Evolutionary conservation across 805 yeast genomes (phyloP).

Genomic region (Kodamaea kaohsiungensis): DNA sequence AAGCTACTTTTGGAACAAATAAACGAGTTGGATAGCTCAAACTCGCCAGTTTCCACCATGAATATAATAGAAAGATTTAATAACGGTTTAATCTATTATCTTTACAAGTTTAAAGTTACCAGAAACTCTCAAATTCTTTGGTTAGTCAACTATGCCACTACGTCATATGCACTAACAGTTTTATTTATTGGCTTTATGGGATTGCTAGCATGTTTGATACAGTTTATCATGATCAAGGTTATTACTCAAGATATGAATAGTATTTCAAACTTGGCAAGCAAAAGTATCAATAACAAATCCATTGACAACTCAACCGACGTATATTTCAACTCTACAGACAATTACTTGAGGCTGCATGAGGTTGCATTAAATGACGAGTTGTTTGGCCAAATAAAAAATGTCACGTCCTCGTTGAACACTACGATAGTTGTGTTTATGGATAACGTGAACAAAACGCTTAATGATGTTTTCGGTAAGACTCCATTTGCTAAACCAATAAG

Average conservation of each 20-base stretch:
- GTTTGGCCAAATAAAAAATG: constrained; percentile 62
- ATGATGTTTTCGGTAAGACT: constrained; percentile 65
- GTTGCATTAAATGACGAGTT: constrained; percentile 57
- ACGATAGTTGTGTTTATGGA: constrained; percentile 60
- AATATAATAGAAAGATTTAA: constrained; percentile 10
- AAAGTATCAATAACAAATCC: background rate
- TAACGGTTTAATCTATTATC: constrained; percentile 7
- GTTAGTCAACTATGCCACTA: constrained; percentile 42
- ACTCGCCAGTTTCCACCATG: constrained; percentile 1
- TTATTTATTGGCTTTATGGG: constrained; percentile 61
- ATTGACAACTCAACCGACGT: constrained; percentile 1
- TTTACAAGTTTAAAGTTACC: constrained; percentile 3
- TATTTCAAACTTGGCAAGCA: background rate
- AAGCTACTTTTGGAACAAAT: constrained; percentile 25
- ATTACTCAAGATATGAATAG: constrained; percentile 13
- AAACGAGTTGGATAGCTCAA: background rate
- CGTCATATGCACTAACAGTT: constrained; percentile 51
- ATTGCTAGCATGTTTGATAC: constrained; percentile 52
- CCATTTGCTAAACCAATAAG: constrained; percentile 62
- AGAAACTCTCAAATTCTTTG: constrained; percentile 4
- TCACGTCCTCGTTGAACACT: constrained; percentile 58
- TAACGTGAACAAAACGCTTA: constrained; percentile 59
- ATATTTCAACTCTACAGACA: constrained; percentile 46
- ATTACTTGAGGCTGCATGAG: constrained; percentile 51
- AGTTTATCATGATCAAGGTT: constrained; percentile 46